Percentiles rank a stretch among this genome's conserved stretches.
Conservation (phyloP, 2,329 filamentous ascomycete species). For the Trichoderma aggressivum region DNA sequence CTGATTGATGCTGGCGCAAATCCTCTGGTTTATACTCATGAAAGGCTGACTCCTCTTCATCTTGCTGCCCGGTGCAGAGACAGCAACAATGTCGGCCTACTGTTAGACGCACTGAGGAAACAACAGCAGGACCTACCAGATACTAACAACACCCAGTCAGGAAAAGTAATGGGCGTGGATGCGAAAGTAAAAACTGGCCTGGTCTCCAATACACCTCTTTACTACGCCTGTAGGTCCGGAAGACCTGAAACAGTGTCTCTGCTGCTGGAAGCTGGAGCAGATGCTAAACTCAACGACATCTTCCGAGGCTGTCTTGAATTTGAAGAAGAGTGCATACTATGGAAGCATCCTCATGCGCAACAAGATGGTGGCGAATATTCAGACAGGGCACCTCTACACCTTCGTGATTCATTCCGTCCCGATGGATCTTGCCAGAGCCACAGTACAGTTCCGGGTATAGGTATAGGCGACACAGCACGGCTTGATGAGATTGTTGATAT, state of each 20-base stretch:
- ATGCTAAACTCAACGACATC: background rate
- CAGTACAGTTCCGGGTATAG: background rate
- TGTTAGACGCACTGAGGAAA: slow-evolving; percentile 20
- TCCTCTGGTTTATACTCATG: slow-evolving; percentile 28
- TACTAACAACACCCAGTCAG: background rate
- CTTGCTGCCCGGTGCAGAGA: slow-evolving; percentile 34
- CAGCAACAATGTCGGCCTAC: slow-evolving; percentile 32
- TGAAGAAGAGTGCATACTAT: slow-evolving; percentile 4
- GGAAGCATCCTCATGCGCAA: background rate
- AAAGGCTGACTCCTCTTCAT: slow-evolving; percentile 38
- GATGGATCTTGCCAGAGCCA: background rate
- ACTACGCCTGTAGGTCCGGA: slow-evolving; percentile 25
- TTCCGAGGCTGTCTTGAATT: slow-evolving; percentile 18
- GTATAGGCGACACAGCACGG: background rate
- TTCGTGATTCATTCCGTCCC: background rate
- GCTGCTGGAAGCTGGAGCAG: slow-evolving; percentile 24
- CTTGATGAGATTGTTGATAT: slow-evolving; percentile 27
- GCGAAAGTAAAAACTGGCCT: background rate
- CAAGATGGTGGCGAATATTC: background rate
- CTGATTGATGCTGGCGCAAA: slow-evolving; percentile 38
- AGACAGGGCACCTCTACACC: background rate
- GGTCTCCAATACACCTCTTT: slow-evolving; percentile 19
- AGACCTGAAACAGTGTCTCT: slow-evolving; percentile 24
- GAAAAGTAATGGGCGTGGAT: background rate
- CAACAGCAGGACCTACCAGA: background rate